phyloP scores from a whole-genome alignment of 805 yeast genomes.

The Candida nanaspora region DNA sequence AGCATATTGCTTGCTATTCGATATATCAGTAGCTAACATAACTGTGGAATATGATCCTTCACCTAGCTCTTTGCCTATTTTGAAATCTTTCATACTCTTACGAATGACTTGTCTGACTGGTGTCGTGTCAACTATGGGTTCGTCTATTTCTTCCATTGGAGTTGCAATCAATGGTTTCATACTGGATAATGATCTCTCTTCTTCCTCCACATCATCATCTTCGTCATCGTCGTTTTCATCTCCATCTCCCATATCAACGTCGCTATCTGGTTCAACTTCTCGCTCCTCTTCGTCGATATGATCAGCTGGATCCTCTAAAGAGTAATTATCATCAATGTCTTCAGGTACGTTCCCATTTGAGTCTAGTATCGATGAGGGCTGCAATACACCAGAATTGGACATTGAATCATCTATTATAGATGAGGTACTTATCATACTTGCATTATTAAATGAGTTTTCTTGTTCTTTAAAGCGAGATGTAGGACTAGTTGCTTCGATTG shows the following conservation, averaged over 20 bases:
- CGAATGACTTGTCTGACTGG: slow-evolving; percentile 28
- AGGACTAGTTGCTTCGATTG: not conserved
- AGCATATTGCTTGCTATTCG: slow-evolving; percentile 60
- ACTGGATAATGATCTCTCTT: not conserved
- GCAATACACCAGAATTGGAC: no score
- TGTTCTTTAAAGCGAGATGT: not conserved
- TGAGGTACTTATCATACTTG: not conserved
- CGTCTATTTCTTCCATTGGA: slow-evolving; percentile 17
- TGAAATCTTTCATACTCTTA: slow-evolving; percentile 71
- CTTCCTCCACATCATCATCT: not conserved
- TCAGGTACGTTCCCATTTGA: no score
- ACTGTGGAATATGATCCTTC: slow-evolving; percentile 97
- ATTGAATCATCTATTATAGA: not conserved
- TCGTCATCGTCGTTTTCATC: not conserved
- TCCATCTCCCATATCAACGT: not conserved
- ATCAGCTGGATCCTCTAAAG: not conserved
- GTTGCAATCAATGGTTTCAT: slow-evolving; percentile 4
- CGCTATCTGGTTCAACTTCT: not conserved
- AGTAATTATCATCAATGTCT: no score
- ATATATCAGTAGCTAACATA: slow-evolving; percentile 71
- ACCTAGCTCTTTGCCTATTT: slow-evolving; percentile 81
- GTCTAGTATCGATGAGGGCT: no score
- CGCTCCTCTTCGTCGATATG: not conserved
- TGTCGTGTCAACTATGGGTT: not conserved
- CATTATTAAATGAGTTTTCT: not conserved